These are phyloP conservation scores for Mycosarcoma maydis DNA, from an alignment of 1,284 basidiomycete species.

Conservation along the genomic window DNA sequence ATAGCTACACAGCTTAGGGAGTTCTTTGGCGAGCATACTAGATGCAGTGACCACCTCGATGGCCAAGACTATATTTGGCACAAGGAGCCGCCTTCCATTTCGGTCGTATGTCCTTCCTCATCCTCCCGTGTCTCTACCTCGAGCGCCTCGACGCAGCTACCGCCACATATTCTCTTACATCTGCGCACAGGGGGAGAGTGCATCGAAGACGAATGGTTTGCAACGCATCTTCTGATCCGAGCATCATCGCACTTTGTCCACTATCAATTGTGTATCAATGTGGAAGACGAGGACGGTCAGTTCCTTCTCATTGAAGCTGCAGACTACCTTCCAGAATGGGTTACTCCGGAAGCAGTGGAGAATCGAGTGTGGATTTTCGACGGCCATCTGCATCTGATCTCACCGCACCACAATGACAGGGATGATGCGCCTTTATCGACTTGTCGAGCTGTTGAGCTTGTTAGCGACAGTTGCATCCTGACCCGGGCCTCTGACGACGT, in stretches of 20 bases:
- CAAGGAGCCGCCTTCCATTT: conserved; percentile 53
- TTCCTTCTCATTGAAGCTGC: conserved; percentile 97
- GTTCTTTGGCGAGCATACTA: conserved; percentile 2
- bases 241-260: conserved; percentile 16
- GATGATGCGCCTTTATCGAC: conserved; percentile 71
- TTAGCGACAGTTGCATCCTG: conserved; percentile 71
- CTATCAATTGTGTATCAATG: conserved; percentile 51
- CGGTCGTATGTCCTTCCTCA: conserved; percentile 18
- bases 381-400: conserved; percentile 84
- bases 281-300: conserved; percentile 91
- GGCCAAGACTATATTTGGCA: conserved; percentile 62
- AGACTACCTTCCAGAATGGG: conserved; percentile 86
- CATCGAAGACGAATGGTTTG: conserved; percentile 94
- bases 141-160: conserved; percentile 6
- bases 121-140: conserved; percentile 5
- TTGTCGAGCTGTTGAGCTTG: conserved; percentile 49
- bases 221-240: conserved; percentile 76
- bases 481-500: conserved; percentile 71
- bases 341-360: conserved; percentile 86
- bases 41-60: conserved; percentile 7
- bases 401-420: conserved; percentile 73
- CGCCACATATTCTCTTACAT: conserved; percentile 29
- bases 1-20: conserved; percentile 10
- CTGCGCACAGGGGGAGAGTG: conserved; percentile 72
- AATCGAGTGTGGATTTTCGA: conserved; percentile 93